Percentiles rank a stretch among this genome's conserved stretches.
phyloP scores from a whole-genome alignment of 208 protist genomes.

The Wallacemonas sp. region DNA sequence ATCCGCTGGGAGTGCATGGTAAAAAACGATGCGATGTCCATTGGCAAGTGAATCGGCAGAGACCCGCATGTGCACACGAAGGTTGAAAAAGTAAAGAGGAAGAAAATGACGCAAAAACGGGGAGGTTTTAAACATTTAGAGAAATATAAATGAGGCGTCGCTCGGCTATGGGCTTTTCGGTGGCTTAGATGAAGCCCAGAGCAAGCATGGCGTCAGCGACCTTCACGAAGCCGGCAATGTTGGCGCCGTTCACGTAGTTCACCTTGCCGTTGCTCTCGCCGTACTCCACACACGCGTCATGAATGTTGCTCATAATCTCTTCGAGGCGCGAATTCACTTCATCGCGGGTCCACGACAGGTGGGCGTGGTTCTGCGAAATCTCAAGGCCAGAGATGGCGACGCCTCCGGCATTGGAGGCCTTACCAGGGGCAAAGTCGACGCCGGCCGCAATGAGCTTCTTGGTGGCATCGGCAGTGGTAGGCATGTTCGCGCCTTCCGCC shows the following conservation, averaged over 20 bases:
- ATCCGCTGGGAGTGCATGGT: too few relatives aligned
- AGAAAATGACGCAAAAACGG: too few relatives aligned
- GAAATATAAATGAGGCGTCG: too few relatives aligned
- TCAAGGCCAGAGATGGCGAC: slow-evolving; percentile 93
- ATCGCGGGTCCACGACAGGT: slow-evolving; percentile 81
- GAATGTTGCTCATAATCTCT: slow-evolving; percentile 91
- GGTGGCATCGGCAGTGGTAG: slow-evolving; percentile 83
- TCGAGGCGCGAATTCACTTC: slow-evolving; percentile 88
- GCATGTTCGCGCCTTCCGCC: slow-evolving; percentile 94
- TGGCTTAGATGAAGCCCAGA: slow-evolving; percentile 55
- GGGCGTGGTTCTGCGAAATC: slow-evolving; percentile 93
- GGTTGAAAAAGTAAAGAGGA: too few relatives aligned
- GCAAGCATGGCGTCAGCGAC: slow-evolving; percentile 74
- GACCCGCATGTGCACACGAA: too few relatives aligned
- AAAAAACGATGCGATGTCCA: too few relatives aligned
- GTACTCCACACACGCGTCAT: slow-evolving; percentile 62
- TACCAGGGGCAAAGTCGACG: slow-evolving; percentile 89
- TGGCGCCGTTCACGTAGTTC: slow-evolving; percentile 87
- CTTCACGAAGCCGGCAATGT: slow-evolving; percentile 92
- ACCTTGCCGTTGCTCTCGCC: slow-evolving; percentile 45
- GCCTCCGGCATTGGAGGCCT: slow-evolving; percentile 94
- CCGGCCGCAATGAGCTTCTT: slow-evolving; percentile 45
- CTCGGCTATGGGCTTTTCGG: background rate
- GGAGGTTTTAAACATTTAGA: too few relatives aligned
- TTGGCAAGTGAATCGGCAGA: too few relatives aligned